Base-by-base conservation (phyloP, 169 alveolate species). In the Plasmodium relictum region DNA sequence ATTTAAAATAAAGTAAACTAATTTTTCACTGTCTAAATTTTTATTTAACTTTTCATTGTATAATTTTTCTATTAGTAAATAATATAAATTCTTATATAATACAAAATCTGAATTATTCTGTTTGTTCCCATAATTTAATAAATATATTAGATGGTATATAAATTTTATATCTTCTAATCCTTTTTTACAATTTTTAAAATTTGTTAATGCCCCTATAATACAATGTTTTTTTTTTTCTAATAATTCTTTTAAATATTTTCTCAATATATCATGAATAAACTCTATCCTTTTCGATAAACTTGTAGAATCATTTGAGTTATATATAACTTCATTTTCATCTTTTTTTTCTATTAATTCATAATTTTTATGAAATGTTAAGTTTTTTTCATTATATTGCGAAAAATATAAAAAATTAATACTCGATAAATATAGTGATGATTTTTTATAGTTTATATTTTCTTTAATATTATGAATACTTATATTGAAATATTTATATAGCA, bases 111-210 rank as follows among this genome's bases (percentile, higher is more conserved):
- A 44, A 12, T 68, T 68, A 26, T 20, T 42, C 54, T 68, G 18
- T 45, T 83, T 83, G 6, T 42, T 12, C 12, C 65, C 76, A 66
- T 62, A 56, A 31, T 83, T 62, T 6, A 83, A 41, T 18, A 83
- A 62, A 56, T 66, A 39, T 1, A 52, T 66, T 71, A 83, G 41
- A 68, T 68, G 37, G 24, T 83, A 68, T 14, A 42, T 12, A 68
- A 83, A 83, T 39, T 83, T 83, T 14, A 83, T 83, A 24, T 83
- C 85, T 44, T 83, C 91, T 24, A 83, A 56, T 14, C 91, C 91
- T 0, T 45, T 68, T 62, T 83, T 83, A 26, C 73, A 68, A 41
- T 56, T 10, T 26, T 83, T 83, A 31, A 5, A 83, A 56, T 61
- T 66, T 39, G 54, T 62, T 39, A 83, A 20, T 10, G 91, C 72